A percentile compares a stretch with the other conserved stretches of the same genome.
These are phyloP conservation scores for Pyricularia sp. DNA, from an alignment of 2,329 filamentous ascomycete genomes.

Conservation along the genomic window DNA sequence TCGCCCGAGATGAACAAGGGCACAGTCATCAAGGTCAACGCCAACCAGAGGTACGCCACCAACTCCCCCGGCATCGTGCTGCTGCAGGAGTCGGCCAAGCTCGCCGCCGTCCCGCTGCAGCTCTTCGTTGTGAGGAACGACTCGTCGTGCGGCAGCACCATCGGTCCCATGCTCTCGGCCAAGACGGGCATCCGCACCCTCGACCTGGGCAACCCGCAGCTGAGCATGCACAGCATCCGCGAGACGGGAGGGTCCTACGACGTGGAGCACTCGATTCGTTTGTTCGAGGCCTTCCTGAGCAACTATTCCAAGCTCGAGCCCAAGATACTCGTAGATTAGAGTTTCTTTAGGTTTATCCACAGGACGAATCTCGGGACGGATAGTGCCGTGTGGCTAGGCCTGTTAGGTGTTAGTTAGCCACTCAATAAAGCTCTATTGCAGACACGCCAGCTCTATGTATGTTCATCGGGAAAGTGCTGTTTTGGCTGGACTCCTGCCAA, in stretches of 20 bases:
- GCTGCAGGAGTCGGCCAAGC: conserved; percentile 70
- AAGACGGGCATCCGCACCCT: conserved; percentile 77
- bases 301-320: conserved; percentile 72
- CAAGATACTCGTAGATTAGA: conserved; percentile 70
- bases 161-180: conserved; percentile 90
- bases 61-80: conserved; percentile 92
- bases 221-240: conserved; percentile 94
- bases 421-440: not conserved
- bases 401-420: not conserved
- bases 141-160: conserved; percentile 86
- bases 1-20: conserved; percentile 93
- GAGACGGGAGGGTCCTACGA: conserved; percentile 85
- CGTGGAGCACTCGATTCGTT: conserved; percentile 68
- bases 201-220: conserved; percentile 84
- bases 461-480: not conserved
- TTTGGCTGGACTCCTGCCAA: not conserved
- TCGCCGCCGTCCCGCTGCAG: conserved; percentile 71
- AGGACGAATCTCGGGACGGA: not conserved
- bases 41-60: conserved; percentile 92
- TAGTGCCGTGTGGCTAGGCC: not conserved
- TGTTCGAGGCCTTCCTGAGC: conserved; percentile 81
- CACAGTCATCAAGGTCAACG: conserved; percentile 94
- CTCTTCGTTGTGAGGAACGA: conserved; percentile 95
- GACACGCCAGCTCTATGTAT: not conserved
- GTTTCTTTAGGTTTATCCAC: not conserved